Evolutionary conservation across 2,329 filamentous ascomycete genomes (phyloP).

Genomic region (Alternaria brassicae): DNA sequence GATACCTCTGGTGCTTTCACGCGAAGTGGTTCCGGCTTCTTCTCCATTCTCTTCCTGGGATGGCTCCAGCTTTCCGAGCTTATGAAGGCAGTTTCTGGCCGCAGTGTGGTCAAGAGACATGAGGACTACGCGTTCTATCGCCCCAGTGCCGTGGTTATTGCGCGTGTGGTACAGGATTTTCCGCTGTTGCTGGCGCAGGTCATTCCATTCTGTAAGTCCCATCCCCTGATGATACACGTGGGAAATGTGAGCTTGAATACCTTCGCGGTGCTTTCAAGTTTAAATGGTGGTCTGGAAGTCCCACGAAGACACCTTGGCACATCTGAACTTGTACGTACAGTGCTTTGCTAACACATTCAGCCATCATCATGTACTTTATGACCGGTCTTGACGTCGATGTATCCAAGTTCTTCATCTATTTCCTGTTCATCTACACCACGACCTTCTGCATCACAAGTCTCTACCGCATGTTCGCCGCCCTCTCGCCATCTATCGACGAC

Average conservation of each 20-base stretch:
- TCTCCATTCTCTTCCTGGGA: constrained; percentile 69
- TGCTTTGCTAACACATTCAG: constrained; percentile 23
- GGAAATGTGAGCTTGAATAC: background rate
- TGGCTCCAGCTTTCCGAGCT: constrained; percentile 80
- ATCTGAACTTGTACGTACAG: too few species aligned
- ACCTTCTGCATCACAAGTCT: constrained; percentile 69
- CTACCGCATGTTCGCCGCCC: constrained; percentile 70
- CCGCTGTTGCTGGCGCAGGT: constrained; percentile 67
- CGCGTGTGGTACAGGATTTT: constrained; percentile 68
- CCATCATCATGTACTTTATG: constrained; percentile 71
- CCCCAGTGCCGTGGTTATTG: constrained; percentile 70
- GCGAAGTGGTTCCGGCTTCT: constrained; percentile 69
- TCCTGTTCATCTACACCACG: constrained; percentile 68
- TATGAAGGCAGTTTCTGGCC: constrained; percentile 76
- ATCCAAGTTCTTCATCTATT: constrained; percentile 71
- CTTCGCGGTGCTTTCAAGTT: too few species aligned
- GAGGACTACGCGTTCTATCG: constrained; percentile 73
- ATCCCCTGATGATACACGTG: background rate
- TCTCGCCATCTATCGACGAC: constrained; percentile 70
- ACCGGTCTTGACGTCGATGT: constrained; percentile 63
- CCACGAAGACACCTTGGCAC: background rate
- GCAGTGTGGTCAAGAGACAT: constrained; percentile 72
- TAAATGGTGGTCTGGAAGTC: too few species aligned
- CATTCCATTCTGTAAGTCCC: constrained; percentile 58
- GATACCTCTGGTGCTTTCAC: constrained; percentile 69